Conservation (phyloP, 2,329 filamentous ascomycete species). For the Pseudovirgaria hyperparasitica region DNA sequence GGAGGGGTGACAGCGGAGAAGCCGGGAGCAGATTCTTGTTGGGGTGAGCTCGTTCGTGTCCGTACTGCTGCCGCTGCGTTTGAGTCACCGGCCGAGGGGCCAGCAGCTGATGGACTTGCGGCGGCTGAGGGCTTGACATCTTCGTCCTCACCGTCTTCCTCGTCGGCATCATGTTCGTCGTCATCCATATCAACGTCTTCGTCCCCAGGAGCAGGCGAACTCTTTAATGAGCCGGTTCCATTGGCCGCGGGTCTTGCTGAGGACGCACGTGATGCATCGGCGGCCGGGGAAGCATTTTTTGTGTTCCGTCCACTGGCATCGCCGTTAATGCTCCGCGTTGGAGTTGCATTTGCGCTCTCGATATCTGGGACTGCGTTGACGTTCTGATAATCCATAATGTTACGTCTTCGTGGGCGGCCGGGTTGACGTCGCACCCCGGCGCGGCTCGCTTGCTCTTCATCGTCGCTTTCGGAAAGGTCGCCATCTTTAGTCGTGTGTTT, state of each 20-base stretch:
- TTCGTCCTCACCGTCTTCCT: conserved; percentile 23
- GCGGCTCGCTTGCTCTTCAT: conserved; percentile 63
- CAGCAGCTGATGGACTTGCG: background rate
- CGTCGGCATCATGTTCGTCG: conserved; percentile 14
- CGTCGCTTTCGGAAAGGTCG: conserved; percentile 64
- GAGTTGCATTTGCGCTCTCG: conserved; percentile 9
- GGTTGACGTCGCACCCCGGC: conserved; percentile 57
- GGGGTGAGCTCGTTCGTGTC: conserved; percentile 2
- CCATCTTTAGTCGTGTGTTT: conserved; percentile 62
- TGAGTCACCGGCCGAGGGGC: conserved; percentile 1
- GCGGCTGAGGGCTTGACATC: conserved; percentile 17
- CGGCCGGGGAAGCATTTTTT: conserved; percentile 14
- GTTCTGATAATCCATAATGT: conserved; percentile 51
- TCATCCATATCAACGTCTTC: conserved; percentile 22
- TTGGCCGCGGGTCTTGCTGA: conserved; percentile 8
- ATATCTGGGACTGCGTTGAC: conserved; percentile 29
- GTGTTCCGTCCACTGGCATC: conserved; percentile 15
- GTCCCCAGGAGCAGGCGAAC: conserved; percentile 15
- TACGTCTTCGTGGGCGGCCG: conserved; percentile 34
- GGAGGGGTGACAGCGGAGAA: conserved; percentile 21
- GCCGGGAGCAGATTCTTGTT: conserved; percentile 12
- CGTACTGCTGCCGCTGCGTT: background rate
- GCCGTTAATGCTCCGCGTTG: conserved; percentile 17
- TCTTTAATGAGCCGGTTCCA: conserved; percentile 9
- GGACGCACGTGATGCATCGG: conserved; percentile 10